Conservation (phyloP, 306 rosid genomes). For the Pueraria montana region DNA sequence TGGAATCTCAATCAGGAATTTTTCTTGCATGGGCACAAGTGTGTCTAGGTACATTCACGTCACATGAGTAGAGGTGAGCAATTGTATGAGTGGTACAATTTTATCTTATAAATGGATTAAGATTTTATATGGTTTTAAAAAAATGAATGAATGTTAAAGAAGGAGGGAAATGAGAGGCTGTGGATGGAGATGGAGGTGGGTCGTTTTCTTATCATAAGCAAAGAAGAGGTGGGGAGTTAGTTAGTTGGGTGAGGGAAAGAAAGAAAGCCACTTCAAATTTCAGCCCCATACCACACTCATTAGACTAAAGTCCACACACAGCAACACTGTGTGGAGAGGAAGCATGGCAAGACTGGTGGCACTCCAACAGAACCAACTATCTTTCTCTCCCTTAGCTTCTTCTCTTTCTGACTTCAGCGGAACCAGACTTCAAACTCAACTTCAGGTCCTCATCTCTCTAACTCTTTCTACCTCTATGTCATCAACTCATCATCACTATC, state of each 20-base stretch:
- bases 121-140: neutral
- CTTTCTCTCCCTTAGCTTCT: constrained; percentile 85
- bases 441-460: constrained; percentile 68
- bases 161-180: constrained; percentile 63
- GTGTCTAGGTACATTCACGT: neutral
- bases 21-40: neutral
- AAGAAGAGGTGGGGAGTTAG: constrained; percentile 46
- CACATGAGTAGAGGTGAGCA: neutral
- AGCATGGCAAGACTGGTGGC: constrained; percentile 80
- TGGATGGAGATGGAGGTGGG: constrained; percentile 59
- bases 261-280: constrained; percentile 43
- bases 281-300: constrained; percentile 31
- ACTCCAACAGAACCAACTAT: constrained; percentile 69
- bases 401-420: constrained; percentile 89
- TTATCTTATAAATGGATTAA: constrained; percentile 14
- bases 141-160: neutral
- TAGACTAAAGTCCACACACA: neutral
- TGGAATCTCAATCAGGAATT: neutral
- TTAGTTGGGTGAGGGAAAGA: constrained; percentile 31
- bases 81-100: constrained; percentile 2
- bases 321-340: constrained; percentile 20
- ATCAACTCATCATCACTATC: neutral
- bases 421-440: constrained; percentile 71
- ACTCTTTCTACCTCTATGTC: constrained; percentile 1
- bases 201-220: constrained; percentile 74